Percentiles rank a stretch among this genome's conserved stretches.
Conservation (phyloP, 768 basidiomycete species). For the Boletus rufocinnamomeus region DNA sequence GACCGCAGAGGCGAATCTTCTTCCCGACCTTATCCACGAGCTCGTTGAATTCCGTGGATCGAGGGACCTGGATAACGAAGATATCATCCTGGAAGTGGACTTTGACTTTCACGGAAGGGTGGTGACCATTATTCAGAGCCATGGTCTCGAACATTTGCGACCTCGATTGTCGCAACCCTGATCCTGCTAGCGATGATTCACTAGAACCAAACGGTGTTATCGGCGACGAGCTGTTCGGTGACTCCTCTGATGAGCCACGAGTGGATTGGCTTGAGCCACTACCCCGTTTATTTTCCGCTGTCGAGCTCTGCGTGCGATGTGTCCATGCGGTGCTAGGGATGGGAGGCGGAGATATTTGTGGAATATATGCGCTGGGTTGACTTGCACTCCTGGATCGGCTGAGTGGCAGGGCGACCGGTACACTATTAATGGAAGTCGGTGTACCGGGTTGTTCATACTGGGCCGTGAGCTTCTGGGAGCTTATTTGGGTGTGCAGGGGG, state of each 20-base stretch:
- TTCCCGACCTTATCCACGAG: constrained; percentile 87
- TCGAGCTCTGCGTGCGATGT: constrained; percentile 44
- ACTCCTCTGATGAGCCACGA: constrained; percentile 75
- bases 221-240: constrained; percentile 83
- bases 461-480: constrained; percentile 58
- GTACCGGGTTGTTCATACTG: constrained; percentile 50
- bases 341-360: constrained; percentile 53
- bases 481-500: constrained; percentile 66
- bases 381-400: constrained; percentile 76
- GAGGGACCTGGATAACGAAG: constrained; percentile 89
- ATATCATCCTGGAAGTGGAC: constrained; percentile 95
- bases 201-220: constrained; percentile 90
- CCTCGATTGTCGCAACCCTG: constrained; percentile 54
- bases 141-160: constrained; percentile 55
- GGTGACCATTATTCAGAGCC: constrained; percentile 32
- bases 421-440: constrained; percentile 36
- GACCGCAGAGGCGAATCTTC: constrained; percentile 92
- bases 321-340: constrained; percentile 55
- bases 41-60: constrained; percentile 75
- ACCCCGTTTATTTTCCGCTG: constrained; percentile 63
- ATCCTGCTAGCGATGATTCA: constrained; percentile 71
- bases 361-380: constrained; percentile 71
- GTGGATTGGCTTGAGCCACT: constrained; percentile 87
- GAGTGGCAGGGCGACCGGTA: constrained; percentile 34
- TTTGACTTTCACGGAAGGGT: constrained; percentile 79